Base-by-base conservation (phyloP, 2,329 filamentous ascomycete species). In the Graphilbum fragrans region DNA sequence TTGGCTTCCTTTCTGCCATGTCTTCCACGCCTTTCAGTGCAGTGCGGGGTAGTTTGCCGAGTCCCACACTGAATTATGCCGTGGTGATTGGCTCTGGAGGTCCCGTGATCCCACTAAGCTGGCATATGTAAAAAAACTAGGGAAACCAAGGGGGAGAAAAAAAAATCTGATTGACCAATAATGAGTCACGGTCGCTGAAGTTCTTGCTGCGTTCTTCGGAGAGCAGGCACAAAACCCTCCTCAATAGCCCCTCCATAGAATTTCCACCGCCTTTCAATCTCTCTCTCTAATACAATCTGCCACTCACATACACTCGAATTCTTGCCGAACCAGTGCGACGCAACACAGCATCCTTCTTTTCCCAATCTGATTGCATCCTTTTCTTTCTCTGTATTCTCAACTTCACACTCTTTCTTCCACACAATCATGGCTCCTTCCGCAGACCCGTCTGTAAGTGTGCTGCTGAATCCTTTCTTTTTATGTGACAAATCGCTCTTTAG, bases 91-190 rank as follows among this genome's bases (percentile, higher is more conserved):
- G 29, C 5, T n/a, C n/a, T n/a, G n/a, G n/a, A n/a, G n/a, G n/a
- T n/a, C n/a, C n/a, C n/a, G n/a, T n/a, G n/a, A n/a, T n/a, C n/a
- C n/a, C n/a, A n/a, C n/a, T n/a, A n/a, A n/a, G n/a, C n/a, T n/a
- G n/a, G n/a, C n/a, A n/a, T n/a, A n/a, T n/a, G n/a, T n/a, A n/a
- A n/a, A n/a, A n/a, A n/a, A n/a, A n/a, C n/a, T n/a, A n/a, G n/a
- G n/a, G 31, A 20, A 35, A 22, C 29, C 37, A 39, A 41, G 41
- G 21, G 21, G 19, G 34, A 11, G 23, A 10, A 32, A 39, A 42
- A 44, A 45, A 42, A 38, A 40, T 46, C 40, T 48, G 41, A 49
- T 46, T 48, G 47, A 43, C 46, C 47, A 49, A 49, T 49, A 35
- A 39, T 49, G 47, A 48, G 31, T 49, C 46, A 49, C 40, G n/a